Percentiles rank a stretch among this genome's conserved stretches.
These are phyloP conservation scores for Sporisorium sorghi DNA, from an alignment of 1,284 basidiomycete genomes.

Conservation along the genomic window DNA sequence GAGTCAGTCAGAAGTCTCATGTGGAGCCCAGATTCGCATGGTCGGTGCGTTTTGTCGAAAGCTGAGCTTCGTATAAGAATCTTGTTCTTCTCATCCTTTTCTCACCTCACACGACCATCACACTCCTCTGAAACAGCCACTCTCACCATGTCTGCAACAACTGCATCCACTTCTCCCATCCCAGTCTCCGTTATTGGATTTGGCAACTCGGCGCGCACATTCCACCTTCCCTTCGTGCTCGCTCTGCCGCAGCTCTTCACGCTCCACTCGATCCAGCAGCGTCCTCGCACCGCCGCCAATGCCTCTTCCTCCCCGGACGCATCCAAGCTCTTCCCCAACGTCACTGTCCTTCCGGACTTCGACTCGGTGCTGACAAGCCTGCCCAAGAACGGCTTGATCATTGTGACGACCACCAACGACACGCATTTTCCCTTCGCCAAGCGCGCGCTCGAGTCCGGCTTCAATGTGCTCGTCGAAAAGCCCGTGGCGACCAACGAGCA, in stretches of 20 bases:
- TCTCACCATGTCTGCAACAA: background rate
- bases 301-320: conserved; percentile 46
- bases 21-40: background rate
- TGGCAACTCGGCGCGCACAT: conserved; percentile 62
- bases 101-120: background rate
- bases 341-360: conserved; percentile 54
- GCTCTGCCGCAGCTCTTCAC: conserved; percentile 58
- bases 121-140: background rate
- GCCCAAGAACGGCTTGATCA: conserved; percentile 63
- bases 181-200: conserved; percentile 64
- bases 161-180: conserved; percentile 32
- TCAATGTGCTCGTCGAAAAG: conserved; percentile 68
- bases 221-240: conserved; percentile 63
- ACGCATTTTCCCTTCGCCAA: conserved; percentile 66
- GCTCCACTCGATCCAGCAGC: conserved; percentile 64
- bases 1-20: background rate
- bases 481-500: conserved; percentile 54
- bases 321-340: conserved; percentile 47
- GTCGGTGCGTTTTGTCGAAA: background rate
- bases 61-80: background rate
- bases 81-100: background rate
- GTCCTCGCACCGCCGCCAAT: conserved; percentile 44
- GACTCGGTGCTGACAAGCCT: conserved; percentile 57
- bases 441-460: conserved; percentile 56
- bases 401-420: conserved; percentile 66